These are phyloP conservation scores for Heliocybe sulcata DNA, from an alignment of 1,284 basidiomycete genomes.

Conservation along the genomic window DNA sequence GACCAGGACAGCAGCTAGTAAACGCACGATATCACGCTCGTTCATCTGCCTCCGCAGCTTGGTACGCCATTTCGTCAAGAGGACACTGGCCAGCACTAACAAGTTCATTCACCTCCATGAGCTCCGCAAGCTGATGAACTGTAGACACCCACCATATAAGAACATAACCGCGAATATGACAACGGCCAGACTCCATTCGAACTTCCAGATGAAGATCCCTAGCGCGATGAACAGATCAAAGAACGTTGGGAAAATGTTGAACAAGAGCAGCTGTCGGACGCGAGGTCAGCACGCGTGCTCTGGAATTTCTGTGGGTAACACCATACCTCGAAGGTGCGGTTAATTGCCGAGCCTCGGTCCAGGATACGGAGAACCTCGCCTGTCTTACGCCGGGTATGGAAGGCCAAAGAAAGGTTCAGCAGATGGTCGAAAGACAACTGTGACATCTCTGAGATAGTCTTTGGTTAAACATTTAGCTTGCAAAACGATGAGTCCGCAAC, in stretches of 20 bases:
- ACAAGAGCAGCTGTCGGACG: constrained; percentile 52
- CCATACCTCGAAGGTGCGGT: constrained; percentile 32
- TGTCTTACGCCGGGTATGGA: constrained; percentile 70
- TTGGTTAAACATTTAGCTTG: too few species aligned
- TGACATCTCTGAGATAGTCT: constrained; percentile 65
- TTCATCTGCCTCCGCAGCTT: constrained; percentile 70
- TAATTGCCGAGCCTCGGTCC: constrained; percentile 54
- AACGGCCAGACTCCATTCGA: constrained; percentile 63
- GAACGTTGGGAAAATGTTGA: constrained; percentile 77
- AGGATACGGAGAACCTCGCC: constrained; percentile 62
- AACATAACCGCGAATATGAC: constrained; percentile 75
- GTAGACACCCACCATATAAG: constrained; percentile 50
- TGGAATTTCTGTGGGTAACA: neutral
- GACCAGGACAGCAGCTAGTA: neutral
- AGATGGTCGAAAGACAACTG: constrained; percentile 75
- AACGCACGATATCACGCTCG: constrained; percentile 59
- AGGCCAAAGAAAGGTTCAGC: constrained; percentile 79
- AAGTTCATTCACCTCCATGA: constrained; percentile 10
- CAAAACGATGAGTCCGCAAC: neutral
- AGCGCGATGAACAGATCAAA: constrained; percentile 71
- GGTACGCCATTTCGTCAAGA: constrained; percentile 68
- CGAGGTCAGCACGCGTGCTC: neutral
- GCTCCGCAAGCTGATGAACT: neutral
- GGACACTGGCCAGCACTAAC: constrained; percentile 56
- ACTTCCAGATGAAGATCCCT: constrained; percentile 53